Percentiles rank a stretch among this genome's conserved stretches.
Conservation (phyloP, 2,329 filamentous ascomycete species). For the Phialocephala sp. region DNA sequence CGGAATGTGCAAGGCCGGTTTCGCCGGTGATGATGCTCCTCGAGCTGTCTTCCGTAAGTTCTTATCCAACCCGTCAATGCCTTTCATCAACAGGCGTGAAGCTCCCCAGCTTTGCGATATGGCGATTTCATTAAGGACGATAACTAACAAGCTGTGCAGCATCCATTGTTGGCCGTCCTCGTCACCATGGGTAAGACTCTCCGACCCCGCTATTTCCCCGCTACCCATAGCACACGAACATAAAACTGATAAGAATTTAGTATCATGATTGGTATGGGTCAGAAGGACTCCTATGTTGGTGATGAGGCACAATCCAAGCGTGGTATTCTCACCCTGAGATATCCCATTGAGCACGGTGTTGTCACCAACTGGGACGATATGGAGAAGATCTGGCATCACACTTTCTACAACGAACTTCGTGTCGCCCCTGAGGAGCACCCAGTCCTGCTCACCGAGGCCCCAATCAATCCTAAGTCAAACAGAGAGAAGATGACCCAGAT, state of each 20-base stretch:
- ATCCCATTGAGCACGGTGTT: conserved; percentile 99
- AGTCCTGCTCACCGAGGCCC: conserved; percentile 97
- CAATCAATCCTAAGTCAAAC: conserved; percentile 99
- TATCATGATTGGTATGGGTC: conserved; percentile 99
- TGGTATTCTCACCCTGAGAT: conserved; percentile 99
- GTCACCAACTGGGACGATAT: conserved; percentile 99
- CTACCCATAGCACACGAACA: conserved; percentile 30
- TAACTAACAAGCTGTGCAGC: conserved; percentile 58
- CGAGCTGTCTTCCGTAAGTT: conserved; percentile 99
- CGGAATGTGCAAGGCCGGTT: conserved; percentile 99
- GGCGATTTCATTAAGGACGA: neutral
- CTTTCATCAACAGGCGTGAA: conserved; percentile 8
- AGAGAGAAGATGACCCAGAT: conserved; percentile 99
- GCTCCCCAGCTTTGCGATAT: conserved; percentile 6
- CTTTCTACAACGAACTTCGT: conserved; percentile 99
- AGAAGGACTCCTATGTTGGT: conserved; percentile 99
- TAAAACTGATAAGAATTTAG: conserved; percentile 54
- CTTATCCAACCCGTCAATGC: conserved; percentile 40
- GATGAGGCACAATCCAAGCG: conserved; percentile 99
- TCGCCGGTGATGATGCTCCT: conserved; percentile 99
- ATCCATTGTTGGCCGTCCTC: conserved; percentile 99
- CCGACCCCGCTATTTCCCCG: conserved; percentile 34
- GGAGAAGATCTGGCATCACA: conserved; percentile 99
- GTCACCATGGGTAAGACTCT: conserved; percentile 94
- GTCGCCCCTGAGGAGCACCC: conserved; percentile 99